phyloP scores from a whole-genome alignment of 192 early-diverging fungal genomes.

The Coemansia asiatica region DNA sequence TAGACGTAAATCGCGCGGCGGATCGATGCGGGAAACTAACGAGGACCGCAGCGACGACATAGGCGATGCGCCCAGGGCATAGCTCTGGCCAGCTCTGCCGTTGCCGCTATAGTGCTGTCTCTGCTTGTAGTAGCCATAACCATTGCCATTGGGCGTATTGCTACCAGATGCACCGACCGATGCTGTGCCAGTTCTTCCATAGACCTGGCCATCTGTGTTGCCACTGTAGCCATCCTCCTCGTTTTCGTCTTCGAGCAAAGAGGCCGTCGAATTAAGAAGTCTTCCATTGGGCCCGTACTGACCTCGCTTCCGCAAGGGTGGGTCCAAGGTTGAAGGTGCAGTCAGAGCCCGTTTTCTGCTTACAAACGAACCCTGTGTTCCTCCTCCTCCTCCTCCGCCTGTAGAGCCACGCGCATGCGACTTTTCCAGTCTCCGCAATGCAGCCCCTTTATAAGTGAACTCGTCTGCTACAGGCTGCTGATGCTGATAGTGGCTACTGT shows the following conservation, averaged over 20 bases:
- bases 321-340: slow-evolving; percentile 48
- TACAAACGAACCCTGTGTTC: neutral
- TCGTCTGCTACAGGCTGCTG: slow-evolving; percentile 13
- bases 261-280: slow-evolving; percentile 10
- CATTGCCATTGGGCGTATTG: slow-evolving; percentile 1
- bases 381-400: neutral
- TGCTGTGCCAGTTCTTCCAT: neutral
- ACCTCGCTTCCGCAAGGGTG: slow-evolving; percentile 18
- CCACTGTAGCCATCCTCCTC: slow-evolving; percentile 1
- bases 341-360: slow-evolving; percentile 54
- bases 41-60: slow-evolving; percentile 54
- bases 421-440: slow-evolving; percentile 43
- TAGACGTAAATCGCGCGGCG: neutral
- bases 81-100: neutral
- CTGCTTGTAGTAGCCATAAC: neutral
- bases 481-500: slow-evolving; percentile 21
- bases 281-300: slow-evolving; percentile 15
- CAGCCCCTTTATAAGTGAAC: slow-evolving; percentile 46
- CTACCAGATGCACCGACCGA: neutral
- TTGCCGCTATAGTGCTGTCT: neutral
- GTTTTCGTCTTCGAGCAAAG: slow-evolving; percentile 29
- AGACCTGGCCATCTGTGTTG: slow-evolving; percentile 11
- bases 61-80: slow-evolving; percentile 41
- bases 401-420: slow-evolving; percentile 18
- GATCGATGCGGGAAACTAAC: slow-evolving; percentile 23